phyloP scores from a whole-genome alignment of 2,329 filamentous ascomycete genomes.

The Aaosphaeria arxii region DNA sequence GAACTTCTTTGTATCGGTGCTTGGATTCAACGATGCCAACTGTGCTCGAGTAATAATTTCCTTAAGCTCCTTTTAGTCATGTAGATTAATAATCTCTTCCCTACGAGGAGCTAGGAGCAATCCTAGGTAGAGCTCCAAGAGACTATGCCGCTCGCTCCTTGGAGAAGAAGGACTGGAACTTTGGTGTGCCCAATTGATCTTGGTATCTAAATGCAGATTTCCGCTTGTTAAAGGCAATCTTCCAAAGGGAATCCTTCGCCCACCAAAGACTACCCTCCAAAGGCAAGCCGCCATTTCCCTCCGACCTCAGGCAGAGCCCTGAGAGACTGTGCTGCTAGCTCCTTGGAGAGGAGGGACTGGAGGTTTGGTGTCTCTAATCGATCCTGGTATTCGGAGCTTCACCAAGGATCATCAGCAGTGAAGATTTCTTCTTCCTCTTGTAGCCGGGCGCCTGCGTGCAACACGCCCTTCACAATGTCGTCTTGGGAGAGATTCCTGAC shows the following conservation, averaged over 20 bases:
- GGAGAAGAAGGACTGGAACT: conserved; percentile 50
- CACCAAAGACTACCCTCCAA: no score
- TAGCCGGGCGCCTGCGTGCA: conserved; percentile 46
- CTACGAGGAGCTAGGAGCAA: no score
- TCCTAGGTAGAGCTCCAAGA: conserved; percentile 37
- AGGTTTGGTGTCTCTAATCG: conserved; percentile 53
- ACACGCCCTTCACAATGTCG: conserved; percentile 44
- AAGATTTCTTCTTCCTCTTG: conserved; percentile 54
- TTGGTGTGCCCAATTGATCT: conserved; percentile 51
- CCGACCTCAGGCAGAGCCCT: conserved; percentile 43
- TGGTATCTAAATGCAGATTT: no score
- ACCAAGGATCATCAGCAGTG: conserved; percentile 43
- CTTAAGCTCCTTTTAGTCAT: conserved; percentile 63
- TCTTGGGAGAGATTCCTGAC: conserved; percentile 61
- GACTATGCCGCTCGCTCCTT: conserved; percentile 47
- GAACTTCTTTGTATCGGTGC: conserved; percentile 45
- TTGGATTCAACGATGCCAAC: conserved; percentile 70
- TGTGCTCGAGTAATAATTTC: conserved; percentile 71
- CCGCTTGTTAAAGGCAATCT: no score
- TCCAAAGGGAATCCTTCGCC: no score
- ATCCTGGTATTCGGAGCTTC: conserved; percentile 43
- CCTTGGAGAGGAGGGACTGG: conserved; percentile 46
- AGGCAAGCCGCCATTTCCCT: no score
- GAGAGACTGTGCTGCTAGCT: conserved; percentile 46
- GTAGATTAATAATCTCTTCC: no score